Base-by-base conservation (phyloP, 768 basidiomycete species). In the Tulasnella sp. region DNA sequence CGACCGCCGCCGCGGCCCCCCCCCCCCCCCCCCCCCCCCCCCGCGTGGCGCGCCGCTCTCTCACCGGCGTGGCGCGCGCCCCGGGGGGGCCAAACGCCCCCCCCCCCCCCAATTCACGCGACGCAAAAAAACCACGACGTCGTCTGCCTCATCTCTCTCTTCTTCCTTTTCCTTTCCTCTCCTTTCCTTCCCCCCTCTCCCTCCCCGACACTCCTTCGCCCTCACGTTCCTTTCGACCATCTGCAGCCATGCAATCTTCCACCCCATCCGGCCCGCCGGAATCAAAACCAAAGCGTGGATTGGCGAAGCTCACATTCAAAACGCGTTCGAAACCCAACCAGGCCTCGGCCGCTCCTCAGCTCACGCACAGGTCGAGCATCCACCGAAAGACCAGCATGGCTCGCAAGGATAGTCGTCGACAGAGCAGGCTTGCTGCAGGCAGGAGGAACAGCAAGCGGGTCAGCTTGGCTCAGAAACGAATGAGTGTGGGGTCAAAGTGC, bases 371-470 rank as follows among this genome's bases (percentile, higher is more conserved):
- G 70, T 35, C 70, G 11, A 71, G 70, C n/a, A 29, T 71, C 15
- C 37, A 71, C 16, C 70, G 70, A 23, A 71, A 71, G 32, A 11
- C 32, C 23, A 71, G 70, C 70, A 44, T 71, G n/a, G 70, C 70
- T 44, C 70, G 70, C 18, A 71, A 35, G 42, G 70, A 71, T 35
- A 61, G 57, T 61, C 57, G 57, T 2, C 57, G 57, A 61, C 57
- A 61, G n/a, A 61, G 57, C n/a, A 61, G 57, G 57, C 29, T 61
- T 7, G 57, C 57, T 7, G 57, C 26, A 3, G 57, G 57, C n/a
- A 61, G 9, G 57, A 61, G 57, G 57, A 61, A 29, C 23, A 39
- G 37, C 70, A 71, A 71, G 70, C 37, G 70, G 7, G 37, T 71
- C 9, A 44, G 70, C 42, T 11, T 44, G 35, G 42, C 37, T 35